A percentile compares a stretch with the other conserved stretches of the same genome.
phyloP scores from a whole-genome alignment of 108 stramenopile genomes.

The Fistulifera solaris region DNA sequence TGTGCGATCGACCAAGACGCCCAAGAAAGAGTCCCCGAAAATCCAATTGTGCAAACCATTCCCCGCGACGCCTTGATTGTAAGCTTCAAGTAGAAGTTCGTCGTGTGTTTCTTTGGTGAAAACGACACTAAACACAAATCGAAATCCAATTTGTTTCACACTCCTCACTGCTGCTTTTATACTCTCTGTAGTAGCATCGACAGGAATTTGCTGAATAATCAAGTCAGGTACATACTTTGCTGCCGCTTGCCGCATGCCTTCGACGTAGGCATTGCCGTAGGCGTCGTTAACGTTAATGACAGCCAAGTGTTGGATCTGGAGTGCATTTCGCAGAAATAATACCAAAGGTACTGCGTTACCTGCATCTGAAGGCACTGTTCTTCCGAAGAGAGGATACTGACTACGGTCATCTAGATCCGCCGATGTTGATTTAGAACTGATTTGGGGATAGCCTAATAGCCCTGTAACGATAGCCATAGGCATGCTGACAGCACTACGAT shows the following conservation, averaged over 20 bases:
- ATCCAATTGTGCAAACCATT: constrained; percentile 41
- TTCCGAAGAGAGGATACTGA: constrained; percentile 26
- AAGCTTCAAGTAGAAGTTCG: constrained; percentile 26
- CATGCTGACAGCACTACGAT: constrained; percentile 16
- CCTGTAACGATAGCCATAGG: constrained; percentile 32
- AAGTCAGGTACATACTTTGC: constrained; percentile 22
- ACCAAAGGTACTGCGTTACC: constrained; percentile 25
- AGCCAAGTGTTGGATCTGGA: constrained; percentile 21
- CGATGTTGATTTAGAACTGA: constrained; percentile 18
- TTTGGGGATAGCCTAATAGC: constrained; percentile 42
- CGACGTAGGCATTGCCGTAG: constrained; percentile 43
- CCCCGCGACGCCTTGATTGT: constrained; percentile 29
- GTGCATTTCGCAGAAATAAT: constrained; percentile 9
- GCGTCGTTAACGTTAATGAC: constrained; percentile 42
- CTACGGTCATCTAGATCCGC: constrained; percentile 24
- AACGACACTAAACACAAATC: constrained; percentile 15
- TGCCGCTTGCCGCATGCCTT: constrained; percentile 24
- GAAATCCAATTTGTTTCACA: constrained; percentile 7
- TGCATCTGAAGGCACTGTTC: constrained; percentile 39
- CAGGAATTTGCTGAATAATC: constrained; percentile 8
- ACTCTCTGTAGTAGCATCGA: background rate
- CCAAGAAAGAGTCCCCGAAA: constrained; percentile 25
- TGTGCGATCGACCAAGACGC: constrained; percentile 9
- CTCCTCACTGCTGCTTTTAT: background rate
- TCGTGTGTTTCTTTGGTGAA: constrained; percentile 9